Base-by-base conservation (phyloP, 2,329 filamentous ascomycete genomes). In the Cladosporium sp. region DNA sequence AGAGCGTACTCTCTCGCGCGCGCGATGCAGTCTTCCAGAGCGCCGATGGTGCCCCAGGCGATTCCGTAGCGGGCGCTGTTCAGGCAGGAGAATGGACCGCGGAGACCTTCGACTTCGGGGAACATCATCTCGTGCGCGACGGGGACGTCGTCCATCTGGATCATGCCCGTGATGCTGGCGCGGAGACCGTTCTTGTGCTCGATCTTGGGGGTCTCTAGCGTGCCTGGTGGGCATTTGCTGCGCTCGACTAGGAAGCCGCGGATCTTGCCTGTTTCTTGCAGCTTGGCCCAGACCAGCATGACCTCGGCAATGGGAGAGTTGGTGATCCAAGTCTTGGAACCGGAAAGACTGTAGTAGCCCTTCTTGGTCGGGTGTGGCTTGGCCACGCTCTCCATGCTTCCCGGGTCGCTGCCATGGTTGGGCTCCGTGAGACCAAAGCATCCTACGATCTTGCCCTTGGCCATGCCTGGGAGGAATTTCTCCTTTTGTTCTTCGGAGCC, bases 141-240 rank as follows among this genome's bases (percentile, higher is more conserved):
- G 0, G 93, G 92, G 58, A 88, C 91, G 55, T 86, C 83, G 57
- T 96, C 92, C 64, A 98, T 79, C 60, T 95, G 90, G 58, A 98
- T 96, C 93, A 97, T 97, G 51, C 93, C 93, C 0, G 93, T 98
- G 56, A 96, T 86, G 11, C 88, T 95, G 11, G 93, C 93, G 52
- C 93, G 80, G 27, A 98, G 80, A 1, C 91, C 93, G 55, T 87
- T 96, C 79, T 98, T 98, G 74, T 97, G 82, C 75, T 94, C 94
- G 68, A 98, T 85, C 11, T 86, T 74, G 1, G 93, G 93, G 5
- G 93, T 98, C 68, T 93, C 89, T 12, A 98, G 77, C 0, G 91
- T 94, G 2, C 93, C 92, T 0, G 88, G 77, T 1, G 91, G 91
- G 63, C 91, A 95, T 59, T 88, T 79, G 59, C 83, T 82, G 58